Evolutionary conservation across 768 basidiomycete genomes (phyloP), one percentile per base, ranked within the genome.

Genomic region (Pulveroboletus sp.): DNA sequence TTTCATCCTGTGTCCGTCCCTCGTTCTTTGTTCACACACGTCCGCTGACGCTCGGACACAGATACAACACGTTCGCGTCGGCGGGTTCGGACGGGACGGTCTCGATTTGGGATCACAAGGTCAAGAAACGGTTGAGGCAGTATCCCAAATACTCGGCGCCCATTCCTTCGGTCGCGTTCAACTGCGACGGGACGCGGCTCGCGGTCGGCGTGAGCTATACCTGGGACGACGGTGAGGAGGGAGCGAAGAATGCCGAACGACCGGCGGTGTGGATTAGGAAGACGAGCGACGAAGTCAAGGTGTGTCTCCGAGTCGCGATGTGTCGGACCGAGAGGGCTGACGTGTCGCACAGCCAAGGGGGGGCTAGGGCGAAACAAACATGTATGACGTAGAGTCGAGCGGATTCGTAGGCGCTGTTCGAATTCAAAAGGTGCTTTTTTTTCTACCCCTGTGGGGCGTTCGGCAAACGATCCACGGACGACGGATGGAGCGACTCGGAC

Each of bases 101-200:
- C 36, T 93, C 92, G 0, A 85, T 98, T 51, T 99, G 96, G 96
- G 96, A 98, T 64, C 93, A 94, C 69, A 85, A 86, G 56, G 86
- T 94, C 47, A 96, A 97, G 74, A 98, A 98, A 65, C 84, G 96
- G 2, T 73, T 98, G 45, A 83, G 93, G 22, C 93, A 95, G 59
- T 94, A 89, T 55, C 84, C 86, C 0, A 89, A 89, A 62, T 93
- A 84, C 69, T 69, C 76, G 5, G 76, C 80, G 1, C 77, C 85
- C 3, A 83, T 96, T n/a, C 81, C 90, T 0, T 79, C 85, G 0
- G 73, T 93, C 34, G 80, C 86, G 1, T 95, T 94, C 69, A 91
- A 85, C 52, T 83, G 80, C 22, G 88, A 93, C 54, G 93, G 93
- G 1, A 78, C 80, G 30, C 84, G 84, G 53, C 70, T 95, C 16